These are phyloP conservation scores for Pythium aphanidermatum DNA, from an alignment of 352 stramenopile genomes.

Conservation along the genomic window DNA sequence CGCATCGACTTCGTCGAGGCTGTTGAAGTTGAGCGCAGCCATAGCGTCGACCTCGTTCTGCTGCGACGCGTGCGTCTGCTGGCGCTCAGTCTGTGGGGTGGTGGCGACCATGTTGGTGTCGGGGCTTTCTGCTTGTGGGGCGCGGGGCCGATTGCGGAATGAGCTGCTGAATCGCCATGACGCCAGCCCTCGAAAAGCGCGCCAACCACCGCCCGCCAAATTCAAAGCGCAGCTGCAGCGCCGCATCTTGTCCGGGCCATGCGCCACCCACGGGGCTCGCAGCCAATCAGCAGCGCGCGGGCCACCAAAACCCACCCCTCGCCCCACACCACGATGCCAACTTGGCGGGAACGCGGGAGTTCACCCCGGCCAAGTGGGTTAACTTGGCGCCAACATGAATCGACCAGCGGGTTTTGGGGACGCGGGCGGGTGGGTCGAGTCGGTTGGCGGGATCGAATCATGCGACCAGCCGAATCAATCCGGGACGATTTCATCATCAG, in stretches of 20 bases:
- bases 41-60: conserved; percentile 18
- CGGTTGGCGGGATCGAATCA: no score
- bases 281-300: conserved; percentile 14
- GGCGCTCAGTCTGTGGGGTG: conserved; percentile 1
- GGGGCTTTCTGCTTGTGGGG: conserved; percentile 2
- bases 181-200: conserved; percentile 8
- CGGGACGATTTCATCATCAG: no score
- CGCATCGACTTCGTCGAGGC: conserved; percentile 14
- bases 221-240: neutral
- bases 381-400: no score
- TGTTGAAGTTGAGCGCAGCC: conserved; percentile 20
- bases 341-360: neutral
- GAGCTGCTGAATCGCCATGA: neutral
- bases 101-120: conserved; percentile 6
- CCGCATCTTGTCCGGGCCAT: neutral
- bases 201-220: conserved; percentile 19
- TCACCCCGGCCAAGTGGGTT: no score
- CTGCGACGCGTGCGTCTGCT: neutral
- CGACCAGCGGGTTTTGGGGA: no score
- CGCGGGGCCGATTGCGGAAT: conserved; percentile 16
- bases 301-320: conserved; percentile 1
- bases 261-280: conserved; percentile 6
- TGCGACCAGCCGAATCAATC: no score
- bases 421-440: no score
- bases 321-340: neutral